Conservation (phyloP, 352 stramenopile genomes). For the Globisporangium recalcitrans region DNA sequence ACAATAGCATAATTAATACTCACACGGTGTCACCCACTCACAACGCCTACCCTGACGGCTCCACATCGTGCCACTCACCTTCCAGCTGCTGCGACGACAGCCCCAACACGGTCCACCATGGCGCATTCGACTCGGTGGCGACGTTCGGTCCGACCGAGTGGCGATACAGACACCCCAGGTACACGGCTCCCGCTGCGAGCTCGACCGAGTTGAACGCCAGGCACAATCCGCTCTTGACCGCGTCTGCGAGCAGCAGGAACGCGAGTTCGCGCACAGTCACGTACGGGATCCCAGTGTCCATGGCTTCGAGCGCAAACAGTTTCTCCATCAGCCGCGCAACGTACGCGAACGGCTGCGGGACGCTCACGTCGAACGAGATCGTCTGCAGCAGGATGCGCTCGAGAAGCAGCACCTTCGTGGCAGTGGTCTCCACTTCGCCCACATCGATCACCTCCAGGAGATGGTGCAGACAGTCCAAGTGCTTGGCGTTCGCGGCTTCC, state of each 20-base stretch:
- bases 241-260: slow-evolving; percentile 56
- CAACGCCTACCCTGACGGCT: neutral
- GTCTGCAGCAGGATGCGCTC: slow-evolving; percentile 73
- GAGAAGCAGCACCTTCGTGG: slow-evolving; percentile 57
- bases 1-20: neutral
- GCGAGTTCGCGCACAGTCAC: slow-evolving; percentile 40
- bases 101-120: slow-evolving; percentile 64
- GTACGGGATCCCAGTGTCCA: slow-evolving; percentile 46
- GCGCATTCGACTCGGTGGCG: slow-evolving; percentile 51
- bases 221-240: slow-evolving; percentile 45
- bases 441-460: slow-evolving; percentile 58
- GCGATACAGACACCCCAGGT: slow-evolving; percentile 64
- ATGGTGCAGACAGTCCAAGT: slow-evolving; percentile 60
- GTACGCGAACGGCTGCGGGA: slow-evolving; percentile 63
- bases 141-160: slow-evolving; percentile 49
- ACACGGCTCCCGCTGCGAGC: slow-evolving; percentile 60
- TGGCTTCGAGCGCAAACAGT: slow-evolving; percentile 51
- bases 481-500: slow-evolving; percentile 47
- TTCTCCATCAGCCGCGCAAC: slow-evolving; percentile 46
- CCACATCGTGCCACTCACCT: slow-evolving; percentile 17
- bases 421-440: slow-evolving; percentile 57
- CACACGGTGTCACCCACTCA: too few relatives aligned
- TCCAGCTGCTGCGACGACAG: slow-evolving; percentile 46
- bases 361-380: slow-evolving; percentile 65
- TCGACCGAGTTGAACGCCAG: slow-evolving; percentile 48